These are phyloP conservation scores for Neurospora sp. DNA, from an alignment of 495 filamentous ascomycete species.

Conservation along the genomic window DNA sequence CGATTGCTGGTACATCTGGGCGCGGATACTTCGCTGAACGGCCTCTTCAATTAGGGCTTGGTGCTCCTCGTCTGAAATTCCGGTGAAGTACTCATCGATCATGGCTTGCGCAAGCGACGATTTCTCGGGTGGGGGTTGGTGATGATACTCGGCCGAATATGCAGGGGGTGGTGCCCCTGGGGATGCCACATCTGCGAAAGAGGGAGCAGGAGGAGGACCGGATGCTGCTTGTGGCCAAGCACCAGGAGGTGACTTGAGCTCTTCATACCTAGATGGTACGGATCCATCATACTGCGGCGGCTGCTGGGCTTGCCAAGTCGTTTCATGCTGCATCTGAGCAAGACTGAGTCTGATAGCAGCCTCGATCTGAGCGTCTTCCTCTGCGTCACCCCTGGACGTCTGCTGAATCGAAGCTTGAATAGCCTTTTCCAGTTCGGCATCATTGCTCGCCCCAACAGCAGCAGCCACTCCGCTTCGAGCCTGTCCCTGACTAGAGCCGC, in stretches of 20 bases:
- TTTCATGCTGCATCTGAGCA: slow-evolving; percentile 43
- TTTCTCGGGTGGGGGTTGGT: neutral
- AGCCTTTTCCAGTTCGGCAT: slow-evolving; percentile 54
- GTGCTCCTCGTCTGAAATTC: slow-evolving; percentile 41
- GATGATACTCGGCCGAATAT: neutral
- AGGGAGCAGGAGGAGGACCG: neutral
- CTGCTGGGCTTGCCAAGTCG: slow-evolving; percentile 18
- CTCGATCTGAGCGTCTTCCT: slow-evolving; percentile 60
- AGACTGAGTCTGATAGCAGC: slow-evolving; percentile 59
- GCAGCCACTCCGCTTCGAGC: neutral
- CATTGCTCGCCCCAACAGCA: slow-evolving; percentile 9
- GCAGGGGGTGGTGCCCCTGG: neutral
- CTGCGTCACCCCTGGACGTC: slow-evolving; percentile 54
- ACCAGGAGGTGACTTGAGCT: neutral
- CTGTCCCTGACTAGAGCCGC: slow-evolving; percentile 1
- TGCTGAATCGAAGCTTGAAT: slow-evolving; percentile 57
- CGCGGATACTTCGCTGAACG: slow-evolving; percentile 40
- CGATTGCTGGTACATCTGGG: slow-evolving; percentile 21
- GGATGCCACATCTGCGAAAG: neutral
- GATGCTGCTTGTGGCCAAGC: slow-evolving; percentile 4
- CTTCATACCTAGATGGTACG: neutral
- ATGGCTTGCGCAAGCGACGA: neutral
- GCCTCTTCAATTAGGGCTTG: slow-evolving; percentile 49
- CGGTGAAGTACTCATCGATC: slow-evolving; percentile 18
- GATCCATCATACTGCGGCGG: neutral